Evolutionary conservation across 2,329 filamentous ascomycete genomes (phyloP).

Genomic region (Talaromyces sp.): DNA sequence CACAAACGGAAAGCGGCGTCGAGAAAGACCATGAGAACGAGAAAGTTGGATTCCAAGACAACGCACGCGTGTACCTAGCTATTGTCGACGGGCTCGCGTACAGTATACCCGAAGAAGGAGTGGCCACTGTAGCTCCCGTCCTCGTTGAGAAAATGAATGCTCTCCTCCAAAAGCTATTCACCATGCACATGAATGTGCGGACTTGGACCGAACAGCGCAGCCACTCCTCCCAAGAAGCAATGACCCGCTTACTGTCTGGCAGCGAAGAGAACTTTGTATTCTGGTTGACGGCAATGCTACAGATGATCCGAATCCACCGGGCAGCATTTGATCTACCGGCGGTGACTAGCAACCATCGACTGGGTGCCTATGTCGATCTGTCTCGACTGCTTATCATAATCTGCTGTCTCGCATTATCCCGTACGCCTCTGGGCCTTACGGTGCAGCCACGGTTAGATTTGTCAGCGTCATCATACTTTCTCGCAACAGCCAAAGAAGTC

Average conservation of each 20-base stretch:
- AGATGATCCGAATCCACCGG: conserved; percentile 41
- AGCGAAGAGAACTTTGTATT: conserved; percentile 35
- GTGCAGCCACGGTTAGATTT: conserved; percentile 30
- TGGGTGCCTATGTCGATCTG: conserved; percentile 31
- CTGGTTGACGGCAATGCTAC: conserved; percentile 42
- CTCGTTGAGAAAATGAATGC: conserved; percentile 41
- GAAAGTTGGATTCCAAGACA: conserved; percentile 26
- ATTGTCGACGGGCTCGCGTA: conserved; percentile 39
- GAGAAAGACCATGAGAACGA: conserved; percentile 19
- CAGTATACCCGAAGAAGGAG: conserved; percentile 35
- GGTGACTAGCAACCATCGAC: conserved; percentile 24
- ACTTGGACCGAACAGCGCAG: conserved; percentile 22
- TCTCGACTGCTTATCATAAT: conserved; percentile 37
- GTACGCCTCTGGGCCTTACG: conserved; percentile 32
- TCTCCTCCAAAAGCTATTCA: conserved; percentile 37
- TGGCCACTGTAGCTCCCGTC: conserved; percentile 29
- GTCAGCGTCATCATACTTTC: conserved; percentile 26
- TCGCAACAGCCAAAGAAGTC: conserved; percentile 24
- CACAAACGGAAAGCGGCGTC: conserved; percentile 28
- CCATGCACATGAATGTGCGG: conserved; percentile 27
- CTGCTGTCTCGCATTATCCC: conserved; percentile 40
- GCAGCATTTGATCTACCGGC: conserved; percentile 31
- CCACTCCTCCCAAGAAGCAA: conserved; percentile 18
- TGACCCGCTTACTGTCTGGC: conserved; percentile 21
- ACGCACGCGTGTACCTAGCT: conserved; percentile 36